Conservation (phyloP, 495 filamentous ascomycete species). For the Aspergillus campestris region DNA sequence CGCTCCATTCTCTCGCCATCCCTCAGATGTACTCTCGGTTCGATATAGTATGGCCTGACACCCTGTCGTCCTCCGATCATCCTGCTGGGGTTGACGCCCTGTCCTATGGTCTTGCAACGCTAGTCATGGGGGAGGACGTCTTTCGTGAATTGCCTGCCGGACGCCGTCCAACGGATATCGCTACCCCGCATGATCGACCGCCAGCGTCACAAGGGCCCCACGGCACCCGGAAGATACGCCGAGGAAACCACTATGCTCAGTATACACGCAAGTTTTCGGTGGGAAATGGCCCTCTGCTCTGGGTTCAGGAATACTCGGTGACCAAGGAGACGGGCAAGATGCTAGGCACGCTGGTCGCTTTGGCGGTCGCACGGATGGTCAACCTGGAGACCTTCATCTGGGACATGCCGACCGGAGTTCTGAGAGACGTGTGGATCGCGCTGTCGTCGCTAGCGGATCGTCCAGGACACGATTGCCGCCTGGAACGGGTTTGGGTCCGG, state of each 20-base stretch:
- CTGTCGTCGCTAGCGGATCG: conserved; percentile 64
- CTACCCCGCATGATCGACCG: conserved; percentile 9
- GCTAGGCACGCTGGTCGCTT: conserved; percentile 83
- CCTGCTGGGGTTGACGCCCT: conserved; percentile 79
- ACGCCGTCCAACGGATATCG: conserved; percentile 10
- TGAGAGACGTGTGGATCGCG: conserved; percentile 81
- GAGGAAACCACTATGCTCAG: conserved; percentile 76
- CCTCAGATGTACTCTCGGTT: conserved; percentile 89
- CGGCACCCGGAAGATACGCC: conserved; percentile 18
- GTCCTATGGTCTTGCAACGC: conserved; percentile 80
- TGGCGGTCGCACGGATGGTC: conserved; percentile 77
- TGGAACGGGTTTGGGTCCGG: conserved; percentile 78
- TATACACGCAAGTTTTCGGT: conserved; percentile 86
- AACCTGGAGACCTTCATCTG: conserved; percentile 87
- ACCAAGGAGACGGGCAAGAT: conserved; percentile 88
- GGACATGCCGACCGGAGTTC: conserved; percentile 93
- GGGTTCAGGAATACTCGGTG: conserved; percentile 82
- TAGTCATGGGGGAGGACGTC: conserved; percentile 71
- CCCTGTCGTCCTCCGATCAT: conserved; percentile 51
- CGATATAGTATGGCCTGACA: conserved; percentile 91
- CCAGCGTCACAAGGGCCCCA: conserved; percentile 7
- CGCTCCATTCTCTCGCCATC: conserved; percentile 71
- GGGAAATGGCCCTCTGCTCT: conserved; percentile 74
- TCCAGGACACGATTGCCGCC: conserved; percentile 51
- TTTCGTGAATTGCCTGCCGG: conserved; percentile 39